Evolutionary conservation across 2,329 filamentous ascomycete species (phyloP), one percentile per base, ranked within the genome.

Genomic region (Ophiosphaerella herpotricha): DNA sequence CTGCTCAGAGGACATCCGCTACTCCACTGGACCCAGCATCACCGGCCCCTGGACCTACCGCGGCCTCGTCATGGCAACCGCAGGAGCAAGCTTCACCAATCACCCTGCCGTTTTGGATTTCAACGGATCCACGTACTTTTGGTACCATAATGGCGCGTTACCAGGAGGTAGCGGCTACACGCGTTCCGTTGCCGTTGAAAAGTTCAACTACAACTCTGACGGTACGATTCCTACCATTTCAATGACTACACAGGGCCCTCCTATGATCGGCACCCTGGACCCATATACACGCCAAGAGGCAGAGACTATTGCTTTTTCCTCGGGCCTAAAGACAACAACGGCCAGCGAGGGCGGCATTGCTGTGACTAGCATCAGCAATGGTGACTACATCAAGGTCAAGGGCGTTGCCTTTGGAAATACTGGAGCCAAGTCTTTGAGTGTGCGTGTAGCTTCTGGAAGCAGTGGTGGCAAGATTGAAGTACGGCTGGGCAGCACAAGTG

Each of bases 31-130:
- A 14, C 43, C 57, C 13, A 55, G 54, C 18, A 47, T 46, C 12
- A 60, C 57, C 11, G 54, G 56, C 9, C 54, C 57, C 14, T 60
- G 57, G 57, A 57, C 52, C 7, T 57, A 60, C 33, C 51, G 52
- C 8, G 54, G 54, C 45, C 14, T 60, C 18, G 34, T 60, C 47
- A 60, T 60, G 54, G 46, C 57, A 6, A 50, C 47, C 13, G 39
- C 52, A 26, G 54, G 57, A 13, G 38, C 21, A 14, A 57, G 54
- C 43, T 60, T 60, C 46, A 60, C 54, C 5, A 60, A 60, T 32
- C 57, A 60, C 26, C 49, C 57, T 6, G 57, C 48, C 3, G 32
- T 60, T 24, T 33, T 55, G 26, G 54, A 60, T 36, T 60, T 48
- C 48, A 53, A 57, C 16, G 55, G 47, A 14, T 39, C 21, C 5